Percentiles rank a stretch among this genome's conserved stretches.
These are phyloP conservation scores for Carex sylvatica DNA, from an alignment of 202 grass and related monocot genomes.

Conservation along the genomic window DNA sequence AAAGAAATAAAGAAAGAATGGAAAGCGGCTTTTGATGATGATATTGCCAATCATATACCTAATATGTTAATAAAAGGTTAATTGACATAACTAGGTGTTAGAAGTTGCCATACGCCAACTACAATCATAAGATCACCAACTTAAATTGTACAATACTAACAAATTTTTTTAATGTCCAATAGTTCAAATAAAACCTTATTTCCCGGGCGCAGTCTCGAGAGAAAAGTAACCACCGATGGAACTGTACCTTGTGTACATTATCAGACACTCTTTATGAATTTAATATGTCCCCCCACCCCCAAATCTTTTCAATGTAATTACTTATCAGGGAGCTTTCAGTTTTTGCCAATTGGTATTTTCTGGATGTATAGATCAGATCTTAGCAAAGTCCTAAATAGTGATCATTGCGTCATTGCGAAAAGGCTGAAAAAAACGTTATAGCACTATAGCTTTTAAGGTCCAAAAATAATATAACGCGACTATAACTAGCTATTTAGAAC, in stretches of 20 bases:
- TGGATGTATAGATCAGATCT: neutral
- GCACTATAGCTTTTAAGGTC: too few relatives aligned
- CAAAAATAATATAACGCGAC: too few relatives aligned
- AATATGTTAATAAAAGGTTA: constrained; percentile 12
- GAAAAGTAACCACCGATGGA: neutral
- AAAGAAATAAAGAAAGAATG: constrained; percentile 7
- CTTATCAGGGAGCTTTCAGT: neutral
- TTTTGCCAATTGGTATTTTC: neutral
- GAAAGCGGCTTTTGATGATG: constrained; percentile 17
- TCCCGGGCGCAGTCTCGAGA: neutral
- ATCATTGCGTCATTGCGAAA: too few relatives aligned
- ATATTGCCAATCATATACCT: constrained; percentile 25
- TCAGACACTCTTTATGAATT: neutral
- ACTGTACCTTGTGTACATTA: neutral
- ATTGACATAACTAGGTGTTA: constrained; percentile 1
- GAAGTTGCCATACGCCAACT: neutral
- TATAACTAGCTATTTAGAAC: too few relatives aligned
- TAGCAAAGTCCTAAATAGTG: too few relatives aligned
- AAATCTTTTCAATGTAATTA: neutral
- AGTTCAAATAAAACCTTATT: neutral
- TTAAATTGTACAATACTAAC: neutral
- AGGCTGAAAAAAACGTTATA: too few relatives aligned
- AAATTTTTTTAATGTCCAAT: neutral
- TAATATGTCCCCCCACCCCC: neutral
- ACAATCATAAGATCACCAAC: neutral